Percentiles rank a stretch among this genome's conserved stretches.
phyloP scores from a whole-genome alignment of 257 asterid species.

The Solanum etuberosum region DNA sequence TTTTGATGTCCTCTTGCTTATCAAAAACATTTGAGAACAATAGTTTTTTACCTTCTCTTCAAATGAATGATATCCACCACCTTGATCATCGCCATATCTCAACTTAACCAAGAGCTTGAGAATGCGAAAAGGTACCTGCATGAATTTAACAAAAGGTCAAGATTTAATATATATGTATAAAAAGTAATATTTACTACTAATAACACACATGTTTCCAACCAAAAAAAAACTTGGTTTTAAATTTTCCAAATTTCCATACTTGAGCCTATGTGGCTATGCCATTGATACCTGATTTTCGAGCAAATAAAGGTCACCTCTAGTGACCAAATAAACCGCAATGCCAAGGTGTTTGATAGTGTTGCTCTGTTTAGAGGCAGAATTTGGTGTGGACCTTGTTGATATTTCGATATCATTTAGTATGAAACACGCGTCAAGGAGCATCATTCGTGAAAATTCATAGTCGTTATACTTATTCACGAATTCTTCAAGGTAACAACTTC shows the following conservation, averaged over 20 bases:
- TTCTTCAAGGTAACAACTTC: slow-evolving; percentile 7
- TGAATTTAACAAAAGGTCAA: no score
- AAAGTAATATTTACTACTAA: no score
- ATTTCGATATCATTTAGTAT: not conserved
- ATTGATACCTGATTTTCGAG: not conserved
- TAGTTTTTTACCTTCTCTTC: not conserved
- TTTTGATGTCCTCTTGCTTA: not conserved
- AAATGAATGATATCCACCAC: not conserved
- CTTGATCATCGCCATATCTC: not conserved
- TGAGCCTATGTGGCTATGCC: not conserved
- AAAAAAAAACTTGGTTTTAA: no score
- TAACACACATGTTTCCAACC: no score
- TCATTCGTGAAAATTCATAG: slow-evolving; percentile 5
- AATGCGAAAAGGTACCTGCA: not conserved
- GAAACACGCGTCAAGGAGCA: slow-evolving; percentile 8
- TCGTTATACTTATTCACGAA: not conserved
- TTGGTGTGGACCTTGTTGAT: not conserved
- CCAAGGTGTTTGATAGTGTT: not conserved
- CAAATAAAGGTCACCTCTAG: not conserved
- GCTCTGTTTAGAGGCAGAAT: not conserved
- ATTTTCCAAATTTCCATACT: not conserved
- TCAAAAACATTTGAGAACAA: not conserved
- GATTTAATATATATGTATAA: no score
- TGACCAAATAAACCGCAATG: not conserved
- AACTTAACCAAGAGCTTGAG: not conserved